Percentiles rank a stretch among this genome's conserved stretches.
These are phyloP conservation scores for Sordariomycetes sp. DNA, from an alignment of 2,329 filamentous ascomycete species.

Conservation along the genomic window DNA sequence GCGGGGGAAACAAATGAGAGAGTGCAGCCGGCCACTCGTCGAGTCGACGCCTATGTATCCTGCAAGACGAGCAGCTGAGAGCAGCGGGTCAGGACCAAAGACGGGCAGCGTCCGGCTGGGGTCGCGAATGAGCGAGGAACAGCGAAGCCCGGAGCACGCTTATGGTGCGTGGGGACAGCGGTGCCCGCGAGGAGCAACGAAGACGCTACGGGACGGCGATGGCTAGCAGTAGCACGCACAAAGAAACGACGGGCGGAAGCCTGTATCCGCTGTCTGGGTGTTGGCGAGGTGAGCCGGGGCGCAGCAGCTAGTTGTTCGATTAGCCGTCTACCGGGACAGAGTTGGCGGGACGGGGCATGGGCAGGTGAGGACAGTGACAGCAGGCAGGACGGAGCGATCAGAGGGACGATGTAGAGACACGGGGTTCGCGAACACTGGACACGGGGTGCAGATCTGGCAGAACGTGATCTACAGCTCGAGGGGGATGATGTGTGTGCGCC, in stretches of 20 bases:
- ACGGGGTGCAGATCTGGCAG: background rate
- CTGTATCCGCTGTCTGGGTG: background rate
- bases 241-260: background rate
- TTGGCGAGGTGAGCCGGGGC: background rate
- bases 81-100: background rate
- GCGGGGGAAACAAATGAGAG: background rate
- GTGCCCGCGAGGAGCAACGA: background rate
- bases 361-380: background rate
- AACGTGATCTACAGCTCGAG: background rate
- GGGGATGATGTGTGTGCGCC: background rate
- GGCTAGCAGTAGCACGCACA: background rate
- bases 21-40: constrained; percentile 1
- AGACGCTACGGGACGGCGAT: background rate
- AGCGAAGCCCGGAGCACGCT: constrained; percentile 1
- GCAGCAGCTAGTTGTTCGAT: background rate
- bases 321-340: background rate
- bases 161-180: background rate
- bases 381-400: background rate
- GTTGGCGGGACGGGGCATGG: background rate
- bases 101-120: background rate
- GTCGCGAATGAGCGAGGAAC: constrained; percentile 3
- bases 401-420: background rate
- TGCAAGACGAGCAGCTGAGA: constrained; percentile 1
- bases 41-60: constrained; percentile 3
- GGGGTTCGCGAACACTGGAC: background rate